Conservation (phyloP, 305 asterid species). For the Euphrasia arctica region DNA sequence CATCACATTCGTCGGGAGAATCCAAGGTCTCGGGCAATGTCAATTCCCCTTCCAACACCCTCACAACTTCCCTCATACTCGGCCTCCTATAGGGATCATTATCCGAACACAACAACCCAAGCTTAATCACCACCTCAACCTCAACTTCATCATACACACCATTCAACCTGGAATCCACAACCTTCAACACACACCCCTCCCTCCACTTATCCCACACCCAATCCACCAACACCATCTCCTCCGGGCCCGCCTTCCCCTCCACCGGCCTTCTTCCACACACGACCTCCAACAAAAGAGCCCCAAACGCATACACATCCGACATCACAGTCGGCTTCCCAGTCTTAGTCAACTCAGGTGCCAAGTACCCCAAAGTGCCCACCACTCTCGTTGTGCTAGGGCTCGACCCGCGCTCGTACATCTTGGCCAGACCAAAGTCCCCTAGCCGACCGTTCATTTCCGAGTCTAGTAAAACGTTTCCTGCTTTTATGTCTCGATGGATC, state of each 20-base stretch:
- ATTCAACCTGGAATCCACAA: constrained; percentile 45
- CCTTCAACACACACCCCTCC: constrained; percentile 40
- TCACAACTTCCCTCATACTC: constrained; percentile 46
- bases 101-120: constrained; percentile 56
- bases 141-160: constrained; percentile 43
- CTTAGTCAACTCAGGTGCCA: constrained; percentile 72
- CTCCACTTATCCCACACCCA: constrained; percentile 75
- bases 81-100: constrained; percentile 42
- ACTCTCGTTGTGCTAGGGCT: constrained; percentile 60
- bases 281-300: constrained; percentile 61
- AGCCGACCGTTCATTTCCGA: constrained; percentile 50
- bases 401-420: constrained; percentile 54
- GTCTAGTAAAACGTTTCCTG: constrained; percentile 65
- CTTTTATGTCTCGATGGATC: constrained; percentile 68
- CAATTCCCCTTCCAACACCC: constrained; percentile 49
- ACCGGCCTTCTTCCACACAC: constrained; percentile 65
- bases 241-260: constrained; percentile 58
- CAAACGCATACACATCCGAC: constrained; percentile 70
- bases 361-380: constrained; percentile 70
- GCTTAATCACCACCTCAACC: constrained; percentile 44
- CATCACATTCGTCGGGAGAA: constrained; percentile 24
- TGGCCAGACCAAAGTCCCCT: constrained; percentile 81
- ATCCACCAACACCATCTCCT: constrained; percentile 62
- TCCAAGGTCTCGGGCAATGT: constrained; percentile 25
- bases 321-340: constrained; percentile 57